Percentiles rank a stretch among this genome's conserved stretches.
These are phyloP conservation scores for Colletotrichum spaethianum DNA, from an alignment of 2,329 filamentous ascomycete species.

Conservation along the genomic window DNA sequence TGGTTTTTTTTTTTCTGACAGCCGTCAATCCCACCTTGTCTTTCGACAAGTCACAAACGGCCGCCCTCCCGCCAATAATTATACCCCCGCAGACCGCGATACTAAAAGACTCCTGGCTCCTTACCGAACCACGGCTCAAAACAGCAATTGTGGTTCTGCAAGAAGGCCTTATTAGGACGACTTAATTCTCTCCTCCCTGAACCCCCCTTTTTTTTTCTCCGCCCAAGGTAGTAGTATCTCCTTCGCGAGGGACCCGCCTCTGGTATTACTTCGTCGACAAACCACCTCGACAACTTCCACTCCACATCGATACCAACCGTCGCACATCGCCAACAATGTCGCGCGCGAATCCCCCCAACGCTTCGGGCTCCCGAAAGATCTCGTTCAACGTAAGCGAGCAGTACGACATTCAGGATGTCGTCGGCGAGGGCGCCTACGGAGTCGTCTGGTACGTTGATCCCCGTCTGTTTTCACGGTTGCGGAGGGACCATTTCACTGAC, in stretches of 20 bases:
- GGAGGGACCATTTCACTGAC: slow-evolving; percentile 2
- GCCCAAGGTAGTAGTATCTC: slow-evolving; percentile 24
- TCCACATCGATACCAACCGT: slow-evolving; percentile 32
- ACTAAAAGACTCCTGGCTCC: slow-evolving; percentile 22
- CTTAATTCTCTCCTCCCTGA: slow-evolving; percentile 32
- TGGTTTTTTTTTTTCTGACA: slow-evolving; percentile 16
- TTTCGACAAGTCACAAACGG: slow-evolving; percentile 35
- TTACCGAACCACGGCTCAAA: slow-evolving; percentile 29
- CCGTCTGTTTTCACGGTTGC: slow-evolving; percentile 28
- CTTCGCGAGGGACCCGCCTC: slow-evolving; percentile 35
- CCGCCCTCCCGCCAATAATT: slow-evolving; percentile 33
- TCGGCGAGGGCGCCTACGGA: slow-evolving; percentile 97
- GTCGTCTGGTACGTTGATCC: slow-evolving; percentile 86
- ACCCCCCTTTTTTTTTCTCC: slow-evolving; percentile 26
- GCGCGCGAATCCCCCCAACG: slow-evolving; percentile 69
- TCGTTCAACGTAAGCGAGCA: slow-evolving; percentile 99
- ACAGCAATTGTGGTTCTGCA: slow-evolving; percentile 37
- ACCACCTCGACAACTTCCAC: slow-evolving; percentile 21
- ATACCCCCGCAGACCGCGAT: slow-evolving; percentile 34
- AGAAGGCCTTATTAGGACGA: slow-evolving; percentile 26
- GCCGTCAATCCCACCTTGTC: slow-evolving; percentile 31
- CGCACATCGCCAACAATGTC: slow-evolving; percentile 61
- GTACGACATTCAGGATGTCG: slow-evolving; percentile 99
- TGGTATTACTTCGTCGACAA: slow-evolving; percentile 19
- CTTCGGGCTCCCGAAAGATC: slow-evolving; percentile 86